Percentiles rank a stretch among this genome's conserved stretches.
These are phyloP conservation scores for Allium sativum DNA, from an alignment of 106 monocot species.

Conservation along the genomic window DNA sequence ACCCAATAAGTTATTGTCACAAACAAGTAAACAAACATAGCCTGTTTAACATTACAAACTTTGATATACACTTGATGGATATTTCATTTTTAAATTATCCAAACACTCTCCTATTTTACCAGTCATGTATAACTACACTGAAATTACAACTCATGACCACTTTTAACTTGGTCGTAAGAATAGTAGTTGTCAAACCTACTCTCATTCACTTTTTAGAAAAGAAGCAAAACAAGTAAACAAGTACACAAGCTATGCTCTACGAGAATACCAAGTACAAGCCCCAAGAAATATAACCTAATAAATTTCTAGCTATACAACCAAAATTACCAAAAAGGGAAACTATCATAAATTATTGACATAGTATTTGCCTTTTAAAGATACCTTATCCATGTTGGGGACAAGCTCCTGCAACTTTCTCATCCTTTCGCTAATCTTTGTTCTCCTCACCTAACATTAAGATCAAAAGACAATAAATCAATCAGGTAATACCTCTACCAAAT, in stretches of 20 bases:
- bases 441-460: slow-evolving; percentile 50
- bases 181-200: too few relatives aligned
- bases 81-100: too few relatives aligned
- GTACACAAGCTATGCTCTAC: neutral
- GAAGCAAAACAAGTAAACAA: neutral
- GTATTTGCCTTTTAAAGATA: slow-evolving; percentile 12
- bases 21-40: too few relatives aligned
- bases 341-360: neutral
- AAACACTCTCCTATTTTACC: too few relatives aligned
- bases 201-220: neutral
- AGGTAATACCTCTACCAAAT: neutral
- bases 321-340: neutral
- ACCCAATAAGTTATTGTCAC: too few relatives aligned
- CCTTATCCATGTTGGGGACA: slow-evolving; percentile 99
- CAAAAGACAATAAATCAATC: neutral
- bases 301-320: too few relatives aligned
- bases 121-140: too few relatives aligned
- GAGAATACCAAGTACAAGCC: neutral
- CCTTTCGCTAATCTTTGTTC: slow-evolving; percentile 86
- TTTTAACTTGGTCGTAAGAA: too few relatives aligned
- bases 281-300: too few relatives aligned
- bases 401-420: slow-evolving; percentile 96
- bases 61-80: too few relatives aligned
- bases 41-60: too few relatives aligned
- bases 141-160: too few relatives aligned